Evolutionary conservation across 768 basidiomycete species (phyloP), one percentile per base, ranked within the genome.

Genomic region (Russula olivacea): DNA sequence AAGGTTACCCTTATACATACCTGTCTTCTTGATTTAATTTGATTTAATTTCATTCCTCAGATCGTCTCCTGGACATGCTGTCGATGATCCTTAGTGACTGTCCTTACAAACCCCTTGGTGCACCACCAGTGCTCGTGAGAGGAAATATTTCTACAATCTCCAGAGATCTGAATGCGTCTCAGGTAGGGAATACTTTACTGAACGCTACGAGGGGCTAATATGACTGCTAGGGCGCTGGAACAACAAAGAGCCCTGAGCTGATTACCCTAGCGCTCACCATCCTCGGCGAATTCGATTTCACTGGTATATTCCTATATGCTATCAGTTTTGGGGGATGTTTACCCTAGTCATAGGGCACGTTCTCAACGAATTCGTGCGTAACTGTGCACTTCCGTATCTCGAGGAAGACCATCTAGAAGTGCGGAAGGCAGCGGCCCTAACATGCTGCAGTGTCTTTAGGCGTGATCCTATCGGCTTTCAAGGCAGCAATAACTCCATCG

Each of bases 401-500:
- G 96, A 98, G 70, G 88, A 97, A 69, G 97, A 98, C 70, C 84
- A 87, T 68, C 72, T 88, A 1, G 92, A 94, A 60, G 88, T 98
- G 2, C 82, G 97, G 17, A 83, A 87, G 34, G 91, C 93, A 7
- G 93, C 96, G 12, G 97, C 96, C 4, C 72, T 91, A 51, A 94
- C 95, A 1, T 98, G 94, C 71, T 97, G 94, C 69, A 83, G 83
- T 51, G 81, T 98, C 15, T 96, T 98, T 71, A 86, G 94, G 63
- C 86, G 87, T 61, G 97, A 99, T 75, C 94, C 95, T 0, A 97
- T 98, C 55, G 94, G 92, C 72, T 92, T 91, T 68, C 95, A 98
- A 75, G 88, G 93, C 11, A 96, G 93, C 77, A 93, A 87, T 68
- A 91, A 98, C 74, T 90, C 95, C 9, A 96, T 97, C 59, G 93